Base-by-base conservation (phyloP, 1,284 basidiomycete genomes). In the Testicularia cyperi region DNA sequence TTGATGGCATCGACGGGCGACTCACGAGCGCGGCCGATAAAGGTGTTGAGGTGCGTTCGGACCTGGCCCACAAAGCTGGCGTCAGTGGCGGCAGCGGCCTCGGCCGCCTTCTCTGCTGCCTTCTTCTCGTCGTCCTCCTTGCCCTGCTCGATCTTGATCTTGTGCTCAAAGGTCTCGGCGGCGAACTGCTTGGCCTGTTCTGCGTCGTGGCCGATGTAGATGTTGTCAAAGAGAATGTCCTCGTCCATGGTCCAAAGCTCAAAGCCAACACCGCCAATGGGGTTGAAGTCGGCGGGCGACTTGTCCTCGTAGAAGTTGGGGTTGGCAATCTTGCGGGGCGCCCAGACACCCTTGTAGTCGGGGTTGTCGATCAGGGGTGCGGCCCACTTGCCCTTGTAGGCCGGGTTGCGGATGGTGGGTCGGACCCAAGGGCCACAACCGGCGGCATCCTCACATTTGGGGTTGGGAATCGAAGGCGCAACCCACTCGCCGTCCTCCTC, bases 401-500 rank as follows among this genome's bases (percentile, higher is more conserved):
- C 90, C 14, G 95, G 95, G 85, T 98, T 98, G 80, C 90, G 86
- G 73, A 97, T 88, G 81, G 87, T 82, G 53, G 94, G 92, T 70
- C 82, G 37, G 68, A 84, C 86, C 94, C 94, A 98, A 77, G 87
- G 84, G 75, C 95, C 95, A 74, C 95, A 99, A 33, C 95, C 95
- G 67, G 91, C 84, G 51, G 85, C 91, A 49, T 86, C 87, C 63
- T 85, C 82, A 69, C 92, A 88, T 83, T 96, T 96, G 48, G 78
- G 78, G 72, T 78, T 78, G 25, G 84, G 80, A 47, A 98, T 81
- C 53, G 84, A 85, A 21, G 94, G 92, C 10, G 92, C 84, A 55
- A 96, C 84, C 91, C 92, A 99, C 76, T 97, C 94, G 78, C 95
- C 95, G 72, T 98, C 94, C 78, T 98, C 94, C 78, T 97, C 95